Evolutionary conservation across 768 basidiomycete genomes (phyloP).

Genomic region (Suillus subaureus): DNA sequence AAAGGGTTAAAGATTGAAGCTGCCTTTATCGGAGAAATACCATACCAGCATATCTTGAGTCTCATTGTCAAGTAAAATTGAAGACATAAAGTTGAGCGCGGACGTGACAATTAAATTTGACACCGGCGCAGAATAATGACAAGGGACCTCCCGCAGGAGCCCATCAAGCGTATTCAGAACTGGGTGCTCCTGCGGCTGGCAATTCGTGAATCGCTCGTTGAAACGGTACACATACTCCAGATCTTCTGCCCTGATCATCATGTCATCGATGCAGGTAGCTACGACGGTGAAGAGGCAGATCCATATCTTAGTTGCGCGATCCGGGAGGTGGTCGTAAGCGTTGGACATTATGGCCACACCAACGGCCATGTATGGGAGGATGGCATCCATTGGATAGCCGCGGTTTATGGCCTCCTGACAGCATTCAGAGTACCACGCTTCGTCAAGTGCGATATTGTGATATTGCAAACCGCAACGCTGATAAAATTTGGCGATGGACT

Average conservation of each 20-base stretch:
- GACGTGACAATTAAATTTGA: slow-evolving; percentile 40
- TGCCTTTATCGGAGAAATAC: background rate
- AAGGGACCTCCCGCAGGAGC: slow-evolving; percentile 32
- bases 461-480: slow-evolving; percentile 4
- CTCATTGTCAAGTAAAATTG: slow-evolving; percentile 35
- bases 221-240: slow-evolving; percentile 34
- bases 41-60: slow-evolving; percentile 30
- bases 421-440: background rate
- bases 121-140: slow-evolving; percentile 30
- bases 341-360: slow-evolving; percentile 3
- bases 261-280: slow-evolving; percentile 40
- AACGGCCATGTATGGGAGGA: slow-evolving; percentile 1
- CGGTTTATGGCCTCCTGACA: background rate
- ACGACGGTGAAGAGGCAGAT: slow-evolving; percentile 42
- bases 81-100: slow-evolving; percentile 38
- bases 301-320: slow-evolving; percentile 30
- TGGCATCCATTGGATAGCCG: background rate
- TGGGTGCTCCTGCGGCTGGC: slow-evolving; percentile 29
- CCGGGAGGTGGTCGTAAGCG: slow-evolving; percentile 28
- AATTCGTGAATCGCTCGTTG: slow-evolving; percentile 32
- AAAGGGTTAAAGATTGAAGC: background rate
- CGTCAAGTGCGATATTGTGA: background rate
- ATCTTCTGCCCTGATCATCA: slow-evolving; percentile 24
- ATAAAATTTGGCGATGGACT: background rate
- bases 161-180: slow-evolving; percentile 38